A percentile compares a stretch with the other conserved stretches of the same genome.
phyloP scores from a whole-genome alignment of 2,329 filamentous ascomycete species.

The Taxawa tesnikishii region DNA sequence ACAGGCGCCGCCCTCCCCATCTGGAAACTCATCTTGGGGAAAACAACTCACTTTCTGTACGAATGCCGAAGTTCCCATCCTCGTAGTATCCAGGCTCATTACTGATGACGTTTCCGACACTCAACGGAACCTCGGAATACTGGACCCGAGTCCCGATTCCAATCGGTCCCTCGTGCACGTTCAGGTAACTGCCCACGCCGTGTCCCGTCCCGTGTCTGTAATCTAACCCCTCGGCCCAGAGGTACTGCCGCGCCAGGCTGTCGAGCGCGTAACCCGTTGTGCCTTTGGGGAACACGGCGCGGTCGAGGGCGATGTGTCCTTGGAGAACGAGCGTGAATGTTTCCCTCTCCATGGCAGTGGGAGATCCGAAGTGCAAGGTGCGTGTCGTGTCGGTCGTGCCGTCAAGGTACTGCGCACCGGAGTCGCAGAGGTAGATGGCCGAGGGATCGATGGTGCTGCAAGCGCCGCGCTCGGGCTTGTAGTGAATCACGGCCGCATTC shows the following conservation, averaged over 20 bases:
- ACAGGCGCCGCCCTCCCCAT: background rate
- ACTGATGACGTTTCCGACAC: constrained; percentile 88
- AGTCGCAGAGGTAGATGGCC: constrained; percentile 88
- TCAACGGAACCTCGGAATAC: constrained; percentile 79
- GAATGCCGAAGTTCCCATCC: constrained; percentile 85
- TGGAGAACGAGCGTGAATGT: constrained; percentile 92
- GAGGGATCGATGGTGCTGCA: constrained; percentile 76
- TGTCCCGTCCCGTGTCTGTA: constrained; percentile 96
- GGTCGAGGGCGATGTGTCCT: constrained; percentile 80
- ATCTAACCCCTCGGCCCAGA: constrained; percentile 89
- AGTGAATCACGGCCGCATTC: constrained; percentile 92
- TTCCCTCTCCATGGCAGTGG: constrained; percentile 70
- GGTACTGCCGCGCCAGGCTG: constrained; percentile 71
- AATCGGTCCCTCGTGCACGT: constrained; percentile 95
- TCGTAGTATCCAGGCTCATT: constrained; percentile 96
- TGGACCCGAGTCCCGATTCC: constrained; percentile 88
- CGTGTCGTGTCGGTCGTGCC: constrained; percentile 94
- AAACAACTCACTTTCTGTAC: constrained; percentile 62
- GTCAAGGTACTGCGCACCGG: constrained; percentile 89
- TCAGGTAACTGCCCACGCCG: constrained; percentile 87
- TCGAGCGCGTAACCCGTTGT: constrained; percentile 91
- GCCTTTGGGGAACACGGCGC: constrained; percentile 82
- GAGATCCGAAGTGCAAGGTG: constrained; percentile 81
- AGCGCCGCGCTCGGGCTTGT: constrained; percentile 71
- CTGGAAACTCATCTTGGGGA: too few species aligned